phyloP scores from a whole-genome alignment of 108 stramenopile genomes.

The Mediolabrus comicus region DNA sequence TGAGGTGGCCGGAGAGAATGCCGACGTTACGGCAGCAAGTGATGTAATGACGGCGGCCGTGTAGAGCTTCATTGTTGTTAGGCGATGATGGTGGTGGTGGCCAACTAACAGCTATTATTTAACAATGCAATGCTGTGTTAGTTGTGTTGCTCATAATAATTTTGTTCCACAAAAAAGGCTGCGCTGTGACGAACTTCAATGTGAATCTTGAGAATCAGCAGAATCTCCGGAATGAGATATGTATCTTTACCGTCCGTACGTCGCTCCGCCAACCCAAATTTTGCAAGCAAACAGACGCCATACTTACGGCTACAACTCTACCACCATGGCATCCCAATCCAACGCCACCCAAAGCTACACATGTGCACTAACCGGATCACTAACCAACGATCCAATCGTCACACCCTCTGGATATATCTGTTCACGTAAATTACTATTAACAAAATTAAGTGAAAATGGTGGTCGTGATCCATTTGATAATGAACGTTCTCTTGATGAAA shows the following conservation, averaged over 20 bases:
- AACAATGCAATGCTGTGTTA: too few species aligned
- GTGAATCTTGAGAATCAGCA: too few species aligned
- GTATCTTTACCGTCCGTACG: too few species aligned
- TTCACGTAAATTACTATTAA: constrained; percentile 59
- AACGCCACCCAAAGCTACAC: constrained; percentile 33
- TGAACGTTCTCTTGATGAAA: constrained; percentile 56
- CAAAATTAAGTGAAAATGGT: constrained; percentile 76
- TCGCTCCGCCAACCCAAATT: too few species aligned
- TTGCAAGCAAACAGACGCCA: too few species aligned
- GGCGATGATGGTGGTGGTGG: background rate
- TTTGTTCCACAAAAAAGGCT: too few species aligned
- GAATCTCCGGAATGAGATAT: too few species aligned
- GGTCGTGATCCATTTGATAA: constrained; percentile 73
- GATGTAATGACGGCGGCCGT: constrained; percentile 10
- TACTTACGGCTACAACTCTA: too few species aligned
- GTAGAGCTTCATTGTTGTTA: constrained; percentile 17
- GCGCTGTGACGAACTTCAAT: too few species aligned
- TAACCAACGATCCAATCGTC: constrained; percentile 64
- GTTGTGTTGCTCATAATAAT: too few species aligned
- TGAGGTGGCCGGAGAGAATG: constrained; percentile 15
- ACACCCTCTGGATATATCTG: constrained; percentile 81
- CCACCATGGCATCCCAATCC: constrained; percentile 22
- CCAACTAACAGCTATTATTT: too few species aligned
- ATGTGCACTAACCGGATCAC: constrained; percentile 77
- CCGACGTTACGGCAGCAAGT: background rate